Evolutionary conservation across 2,329 filamentous ascomycete genomes (phyloP).

Genomic region (Metarhizium anisopliae): DNA sequence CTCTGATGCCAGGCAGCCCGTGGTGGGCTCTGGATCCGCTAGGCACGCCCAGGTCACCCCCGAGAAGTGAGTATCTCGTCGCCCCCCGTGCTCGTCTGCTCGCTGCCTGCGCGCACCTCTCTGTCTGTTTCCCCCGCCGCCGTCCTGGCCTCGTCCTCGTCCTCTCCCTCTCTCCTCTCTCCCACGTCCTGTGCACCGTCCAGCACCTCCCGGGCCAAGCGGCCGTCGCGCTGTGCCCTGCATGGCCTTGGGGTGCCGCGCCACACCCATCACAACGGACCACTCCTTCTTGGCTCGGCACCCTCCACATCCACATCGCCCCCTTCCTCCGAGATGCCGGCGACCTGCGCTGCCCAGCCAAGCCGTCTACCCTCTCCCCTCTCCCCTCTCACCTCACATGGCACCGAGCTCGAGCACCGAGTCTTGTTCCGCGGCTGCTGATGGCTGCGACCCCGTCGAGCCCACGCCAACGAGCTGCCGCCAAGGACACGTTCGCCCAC

Average conservation of each 20-base stretch:
- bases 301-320: conserved; percentile 1
- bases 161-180: not conserved
- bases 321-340: conserved; percentile 8
- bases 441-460: not conserved
- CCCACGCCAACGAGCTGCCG: no score
- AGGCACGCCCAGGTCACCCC: conserved; percentile 37
- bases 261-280: not conserved
- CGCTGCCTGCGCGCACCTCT: not conserved
- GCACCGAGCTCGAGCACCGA: not conserved
- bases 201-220: not conserved
- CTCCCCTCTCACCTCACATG: conserved; percentile 3
- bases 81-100: not conserved
- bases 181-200: not conserved
- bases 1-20: conserved; percentile 34
- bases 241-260: not conserved
- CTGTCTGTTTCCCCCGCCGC: not conserved
- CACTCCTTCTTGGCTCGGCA: conserved; percentile 3
- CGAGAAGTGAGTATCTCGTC: conserved; percentile 43
- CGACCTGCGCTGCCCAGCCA: conserved; percentile 1
- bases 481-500: no score
- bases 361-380: not conserved
- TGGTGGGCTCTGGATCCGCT: conserved; percentile 31
- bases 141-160: conserved; percentile 3
- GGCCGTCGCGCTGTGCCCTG: conserved; percentile 1
- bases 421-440: conserved; percentile 2